Base-by-base conservation (phyloP, 768 basidiomycete species). In the Leccinum sublutescens region DNA sequence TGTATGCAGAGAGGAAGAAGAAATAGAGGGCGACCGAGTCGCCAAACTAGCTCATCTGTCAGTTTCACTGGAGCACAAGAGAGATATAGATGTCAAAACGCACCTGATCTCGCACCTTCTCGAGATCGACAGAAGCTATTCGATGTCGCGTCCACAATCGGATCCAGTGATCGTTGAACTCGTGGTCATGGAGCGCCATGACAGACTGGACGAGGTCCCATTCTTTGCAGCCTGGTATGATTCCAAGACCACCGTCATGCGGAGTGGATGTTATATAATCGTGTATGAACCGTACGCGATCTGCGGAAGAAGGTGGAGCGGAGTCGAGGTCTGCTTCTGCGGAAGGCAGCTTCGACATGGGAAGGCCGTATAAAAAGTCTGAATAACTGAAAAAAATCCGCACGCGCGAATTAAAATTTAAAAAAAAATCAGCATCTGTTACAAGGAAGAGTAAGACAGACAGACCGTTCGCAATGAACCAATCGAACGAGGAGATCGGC, bases 11-110 rank as follows among this genome's bases (percentile, higher is more conserved):
- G 17, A 98, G 81, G 78, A 96, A 97, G 52, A 85, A 83, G 74
- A 95, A 98, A 76, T 99, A 95, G 36, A 93, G 81, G 2, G 93
- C 91, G 15, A 94, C 76, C 1, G 85, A 80, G 68, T 91, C 91
- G 11, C 94, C 94, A 63, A 92, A 93, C 83, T 86, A 56, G 11
- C 25, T 0, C 50, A 27, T 17, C 23, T 14, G 33, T 64, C 11
- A 58, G 51, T 27, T 33, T 27, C 34, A 45, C 43, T 45, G 43
- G 43, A 45, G 45, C 5, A 43, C n/a, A 1, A 15, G 17, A n/a
- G 45, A 1, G 38, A 43, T 10, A 45, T 5, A n/a, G 23, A 14
- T 10, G 10, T 21, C 2, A 5, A 52, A n/a, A 73, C 79, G 55
- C 53, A 86, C 89, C 75, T 92, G 88, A 63, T 88, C 82, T 43